Percentiles rank a stretch among this genome's conserved stretches.
Conservation (phyloP, 208 protist species). For the Leptomonas seymouri region DNA sequence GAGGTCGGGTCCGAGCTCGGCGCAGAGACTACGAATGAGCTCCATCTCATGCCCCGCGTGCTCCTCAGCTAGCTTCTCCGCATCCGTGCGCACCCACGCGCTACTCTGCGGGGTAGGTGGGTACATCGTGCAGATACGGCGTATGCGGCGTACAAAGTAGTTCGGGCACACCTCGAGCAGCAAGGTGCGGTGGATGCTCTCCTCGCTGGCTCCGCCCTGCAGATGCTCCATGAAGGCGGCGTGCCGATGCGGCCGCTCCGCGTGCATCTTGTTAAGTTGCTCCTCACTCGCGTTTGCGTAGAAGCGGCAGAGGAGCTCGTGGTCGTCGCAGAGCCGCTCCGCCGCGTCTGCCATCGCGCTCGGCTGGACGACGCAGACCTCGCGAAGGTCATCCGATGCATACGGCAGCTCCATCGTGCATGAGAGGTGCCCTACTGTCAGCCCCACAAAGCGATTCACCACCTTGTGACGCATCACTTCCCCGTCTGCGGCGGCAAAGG, state of each 20-base stretch:
- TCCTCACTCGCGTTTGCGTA: slow-evolving; percentile 11
- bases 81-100: slow-evolving; percentile 25
- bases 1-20: slow-evolving; percentile 68
- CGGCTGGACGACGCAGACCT: slow-evolving; percentile 17
- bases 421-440: slow-evolving; percentile 58
- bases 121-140: slow-evolving; percentile 35
- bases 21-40: slow-evolving; percentile 54
- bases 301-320: slow-evolving; percentile 22
- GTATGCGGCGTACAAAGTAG: slow-evolving; percentile 47
- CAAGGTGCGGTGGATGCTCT: slow-evolving; percentile 38
- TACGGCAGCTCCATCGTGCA: slow-evolving; percentile 57
- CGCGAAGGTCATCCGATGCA: slow-evolving; percentile 38
- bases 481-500: slow-evolving; percentile 53
- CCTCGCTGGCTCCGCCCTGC: slow-evolving; percentile 39
- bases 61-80: slow-evolving; percentile 36
- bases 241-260: slow-evolving; percentile 1
- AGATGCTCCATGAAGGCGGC: slow-evolving; percentile 33
- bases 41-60: slow-evolving; percentile 48
- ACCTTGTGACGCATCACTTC: slow-evolving; percentile 59
- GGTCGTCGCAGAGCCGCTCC: slow-evolving; percentile 35
- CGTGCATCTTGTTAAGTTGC: slow-evolving; percentile 1
- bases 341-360: slow-evolving; percentile 24
- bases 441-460: slow-evolving; percentile 63
- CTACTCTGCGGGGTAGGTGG: slow-evolving; percentile 30
- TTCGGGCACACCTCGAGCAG: slow-evolving; percentile 44